phyloP scores from a whole-genome alignment of 2,329 filamentous ascomycete genomes.

The Sarocladium brachiariae region DNA sequence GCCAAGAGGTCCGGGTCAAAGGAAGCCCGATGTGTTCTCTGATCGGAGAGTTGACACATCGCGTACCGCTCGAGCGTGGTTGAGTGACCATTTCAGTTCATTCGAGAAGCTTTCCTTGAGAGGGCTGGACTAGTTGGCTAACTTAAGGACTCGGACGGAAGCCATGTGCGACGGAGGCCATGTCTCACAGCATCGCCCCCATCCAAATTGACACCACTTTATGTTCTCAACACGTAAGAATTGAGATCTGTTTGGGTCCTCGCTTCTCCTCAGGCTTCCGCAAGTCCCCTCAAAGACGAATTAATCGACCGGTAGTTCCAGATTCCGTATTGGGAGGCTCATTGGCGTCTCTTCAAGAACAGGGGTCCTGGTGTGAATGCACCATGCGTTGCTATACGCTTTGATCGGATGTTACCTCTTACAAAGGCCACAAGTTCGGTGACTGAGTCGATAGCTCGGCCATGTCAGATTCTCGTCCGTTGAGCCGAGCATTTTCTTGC shows the following conservation, averaged over 20 bases:
- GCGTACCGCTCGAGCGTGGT: not conserved
- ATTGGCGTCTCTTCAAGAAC: too few species aligned
- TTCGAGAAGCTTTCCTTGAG: conserved; percentile 4
- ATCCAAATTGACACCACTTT: too few species aligned
- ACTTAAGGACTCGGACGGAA: not conserved
- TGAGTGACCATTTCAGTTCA: not conserved
- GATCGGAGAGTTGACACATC: conserved; percentile 3
- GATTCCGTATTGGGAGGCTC: too few species aligned
- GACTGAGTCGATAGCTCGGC: not conserved
- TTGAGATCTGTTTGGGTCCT: not conserved
- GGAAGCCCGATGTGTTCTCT: conserved; percentile 1
- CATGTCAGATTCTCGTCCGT: not conserved
- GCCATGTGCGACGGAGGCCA: not conserved
- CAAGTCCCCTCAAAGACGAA: not conserved
- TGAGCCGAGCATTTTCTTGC: not conserved
- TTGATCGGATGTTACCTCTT: too few species aligned
- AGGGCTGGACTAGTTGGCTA: not conserved
- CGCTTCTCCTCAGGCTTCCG: not conserved
- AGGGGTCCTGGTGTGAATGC: too few species aligned
- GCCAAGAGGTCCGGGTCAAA: conserved; percentile 6
- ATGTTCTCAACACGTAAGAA: too few species aligned
- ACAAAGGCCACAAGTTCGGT: too few species aligned
- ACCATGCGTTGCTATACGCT: too few species aligned
- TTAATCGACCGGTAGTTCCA: too few species aligned
- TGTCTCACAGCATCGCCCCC: not conserved